These are phyloP conservation scores for Daedaleopsis sinensis DNA, from an alignment of 768 basidiomycete species.

Conservation along the genomic window DNA sequence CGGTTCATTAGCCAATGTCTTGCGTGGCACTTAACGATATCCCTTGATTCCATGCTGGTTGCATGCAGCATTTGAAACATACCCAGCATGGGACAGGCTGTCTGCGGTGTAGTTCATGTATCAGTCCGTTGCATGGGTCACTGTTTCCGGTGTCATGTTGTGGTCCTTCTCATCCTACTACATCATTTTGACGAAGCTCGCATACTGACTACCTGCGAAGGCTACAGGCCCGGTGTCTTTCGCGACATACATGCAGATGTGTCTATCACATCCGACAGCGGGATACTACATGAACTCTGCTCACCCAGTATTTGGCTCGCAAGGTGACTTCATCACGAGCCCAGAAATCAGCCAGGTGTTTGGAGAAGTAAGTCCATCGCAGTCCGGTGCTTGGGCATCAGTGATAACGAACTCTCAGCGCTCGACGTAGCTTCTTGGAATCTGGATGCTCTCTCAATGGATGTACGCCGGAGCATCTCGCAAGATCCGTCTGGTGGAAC, in stretches of 20 bases:
- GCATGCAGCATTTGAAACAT: no score
- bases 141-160: no score
- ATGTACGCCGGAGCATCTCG: conserved; percentile 48
- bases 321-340: conserved; percentile 94
- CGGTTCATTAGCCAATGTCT: no score
- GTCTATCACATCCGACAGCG: conserved; percentile 84
- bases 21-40: no score
- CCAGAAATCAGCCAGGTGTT: conserved; percentile 97
- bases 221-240: conserved; percentile 88
- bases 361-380: conserved; percentile 76
- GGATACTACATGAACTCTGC: conserved; percentile 89
- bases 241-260: conserved; percentile 89
- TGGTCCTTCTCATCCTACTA: background rate
- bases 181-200: background rate
- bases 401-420: conserved; percentile 43
- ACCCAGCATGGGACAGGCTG: no score
- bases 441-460: conserved; percentile 88
- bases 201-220: conserved; percentile 40
- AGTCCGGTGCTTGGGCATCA: conserved; percentile 2
- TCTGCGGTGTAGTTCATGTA: no score
- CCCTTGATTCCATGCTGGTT: no score
- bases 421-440: conserved; percentile 68
- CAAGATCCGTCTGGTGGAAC: conserved; percentile 76
- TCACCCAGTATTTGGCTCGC: conserved; percentile 78
- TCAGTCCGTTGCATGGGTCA: no score